phyloP scores from a whole-genome alignment of 2,329 filamentous ascomycete species.

The Dissoconium aciculare region DNA sequence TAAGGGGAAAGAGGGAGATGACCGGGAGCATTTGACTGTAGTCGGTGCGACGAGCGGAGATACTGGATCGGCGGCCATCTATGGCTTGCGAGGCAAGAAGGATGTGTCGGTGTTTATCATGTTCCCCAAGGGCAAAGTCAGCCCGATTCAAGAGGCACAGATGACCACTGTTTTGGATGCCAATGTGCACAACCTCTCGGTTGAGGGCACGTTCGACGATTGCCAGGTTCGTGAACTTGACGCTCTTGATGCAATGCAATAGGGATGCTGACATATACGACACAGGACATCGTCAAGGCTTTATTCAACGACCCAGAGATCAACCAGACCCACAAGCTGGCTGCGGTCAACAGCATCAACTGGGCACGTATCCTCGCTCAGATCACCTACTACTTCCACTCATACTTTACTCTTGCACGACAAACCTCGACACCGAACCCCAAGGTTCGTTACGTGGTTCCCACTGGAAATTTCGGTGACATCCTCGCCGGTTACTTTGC shows the following conservation, averaged over 20 bases:
- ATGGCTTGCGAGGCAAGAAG: slow-evolving; percentile 86
- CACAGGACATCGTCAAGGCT: slow-evolving; percentile 76
- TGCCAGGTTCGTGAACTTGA: slow-evolving; percentile 49
- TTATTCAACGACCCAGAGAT: slow-evolving; percentile 75
- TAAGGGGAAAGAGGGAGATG: slow-evolving; percentile 43
- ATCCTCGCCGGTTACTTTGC: slow-evolving; percentile 91
- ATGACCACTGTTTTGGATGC: slow-evolving; percentile 87
- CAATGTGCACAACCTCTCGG: slow-evolving; percentile 85
- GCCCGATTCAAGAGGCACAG: slow-evolving; percentile 84
- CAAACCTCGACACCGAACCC: slow-evolving; percentile 48
- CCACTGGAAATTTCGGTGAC: slow-evolving; percentile 93
- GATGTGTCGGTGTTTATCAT: slow-evolving; percentile 95
- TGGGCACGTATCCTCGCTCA: slow-evolving; percentile 90
- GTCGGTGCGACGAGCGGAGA: slow-evolving; percentile 77
- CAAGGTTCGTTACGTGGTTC: slow-evolving; percentile 71
- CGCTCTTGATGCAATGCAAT: neutral
- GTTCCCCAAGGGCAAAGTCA: slow-evolving; percentile 79
- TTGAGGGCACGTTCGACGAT: slow-evolving; percentile 87
- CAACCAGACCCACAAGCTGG: slow-evolving; percentile 70
- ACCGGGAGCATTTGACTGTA: slow-evolving; percentile 70
- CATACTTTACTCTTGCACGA: slow-evolving; percentile 68
- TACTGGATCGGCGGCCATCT: slow-evolving; percentile 89
- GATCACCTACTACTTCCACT: slow-evolving; percentile 92
- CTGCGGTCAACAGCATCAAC: slow-evolving; percentile 94
- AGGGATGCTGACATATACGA: slow-evolving; percentile 2